Evolutionary conservation across 345 rosid genomes (phyloP).

Genomic region (Erodium maritimum): DNA sequence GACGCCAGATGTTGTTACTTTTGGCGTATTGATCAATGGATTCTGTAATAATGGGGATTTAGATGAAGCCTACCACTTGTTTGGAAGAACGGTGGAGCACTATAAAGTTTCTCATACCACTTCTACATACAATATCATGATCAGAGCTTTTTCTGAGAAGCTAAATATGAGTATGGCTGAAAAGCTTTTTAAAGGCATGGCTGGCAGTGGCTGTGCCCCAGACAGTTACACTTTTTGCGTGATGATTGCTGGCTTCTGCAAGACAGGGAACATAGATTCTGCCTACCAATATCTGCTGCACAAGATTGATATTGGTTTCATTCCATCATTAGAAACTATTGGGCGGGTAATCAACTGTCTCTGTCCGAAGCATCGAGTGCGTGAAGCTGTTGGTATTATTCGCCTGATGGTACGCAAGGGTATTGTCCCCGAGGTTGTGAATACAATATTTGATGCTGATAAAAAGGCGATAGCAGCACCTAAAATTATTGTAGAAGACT

Average conservation of each 20-base stretch:
- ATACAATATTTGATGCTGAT: constrained; percentile 58
- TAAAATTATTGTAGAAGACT: constrained; percentile 77
- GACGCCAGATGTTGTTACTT: constrained; percentile 48
- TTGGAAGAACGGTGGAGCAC: constrained; percentile 43
- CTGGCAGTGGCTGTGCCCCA: constrained; percentile 39
- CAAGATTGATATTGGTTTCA: constrained; percentile 48
- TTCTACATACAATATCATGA: constrained; percentile 66
- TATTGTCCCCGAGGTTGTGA: constrained; percentile 66
- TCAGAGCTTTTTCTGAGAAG: constrained; percentile 53
- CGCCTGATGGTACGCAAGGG: constrained; percentile 58
- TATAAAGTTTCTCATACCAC: constrained; percentile 41
- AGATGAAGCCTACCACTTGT: constrained; percentile 49
- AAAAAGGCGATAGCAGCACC: constrained; percentile 80
- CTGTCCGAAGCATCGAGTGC: constrained; percentile 51
- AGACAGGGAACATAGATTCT: constrained; percentile 44
- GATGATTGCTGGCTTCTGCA: constrained; percentile 79
- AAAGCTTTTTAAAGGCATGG: constrained; percentile 65
- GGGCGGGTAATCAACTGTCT: constrained; percentile 85
- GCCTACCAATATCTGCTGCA: constrained; percentile 45
- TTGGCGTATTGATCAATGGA: constrained; percentile 61
- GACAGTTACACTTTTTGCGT: constrained; percentile 66
- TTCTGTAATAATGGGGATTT: constrained; percentile 54
- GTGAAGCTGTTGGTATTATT: constrained; percentile 59
- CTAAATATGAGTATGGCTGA: constrained; percentile 46
- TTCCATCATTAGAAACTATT: constrained; percentile 56